These are phyloP conservation scores for Diversispora eburnea DNA, from an alignment of 192 early-diverging fungal genomes.

Conservation along the genomic window DNA sequence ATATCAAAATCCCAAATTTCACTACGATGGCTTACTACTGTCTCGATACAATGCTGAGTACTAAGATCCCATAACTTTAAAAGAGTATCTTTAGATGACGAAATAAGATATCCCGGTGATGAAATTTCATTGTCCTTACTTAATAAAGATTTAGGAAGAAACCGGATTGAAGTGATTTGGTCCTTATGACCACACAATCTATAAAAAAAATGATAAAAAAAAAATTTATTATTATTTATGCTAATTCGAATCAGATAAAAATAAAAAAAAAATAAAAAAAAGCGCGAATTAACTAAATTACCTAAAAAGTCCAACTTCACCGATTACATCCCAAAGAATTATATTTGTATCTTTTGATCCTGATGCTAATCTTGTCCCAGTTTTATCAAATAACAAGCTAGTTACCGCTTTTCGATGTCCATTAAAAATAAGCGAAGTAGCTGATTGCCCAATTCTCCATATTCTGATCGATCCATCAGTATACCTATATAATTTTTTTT, in stretches of 20 bases:
- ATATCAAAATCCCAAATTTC: constrained; percentile 90
- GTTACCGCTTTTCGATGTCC: constrained; percentile 88
- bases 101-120: constrained; percentile 69
- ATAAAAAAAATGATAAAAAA: no score
- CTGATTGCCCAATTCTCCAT: constrained; percentile 61
- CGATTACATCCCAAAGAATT: constrained; percentile 92
- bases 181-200: constrained; percentile 89
- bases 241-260: no score
- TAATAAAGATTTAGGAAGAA: constrained; percentile 45
- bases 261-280: no score
- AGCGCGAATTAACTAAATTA: no score
- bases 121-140: constrained; percentile 38
- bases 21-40: constrained; percentile 85
- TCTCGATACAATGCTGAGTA: constrained; percentile 94
- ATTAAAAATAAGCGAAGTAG: constrained; percentile 73
- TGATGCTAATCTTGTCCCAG: constrained; percentile 81
- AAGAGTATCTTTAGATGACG: constrained; percentile 92
- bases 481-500: constrained; percentile 49
- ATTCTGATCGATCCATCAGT: constrained; percentile 89
- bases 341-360: constrained; percentile 92
- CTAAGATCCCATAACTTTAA: constrained; percentile 95
- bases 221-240: no score
- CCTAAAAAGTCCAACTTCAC: constrained; percentile 78
- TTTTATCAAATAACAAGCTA: constrained; percentile 74
- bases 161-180: constrained; percentile 76